Evolutionary conservation across 805 yeast genomes (phyloP), one percentile per base, ranked within the genome.

Genomic region (Torulaspora maleeae): DNA sequence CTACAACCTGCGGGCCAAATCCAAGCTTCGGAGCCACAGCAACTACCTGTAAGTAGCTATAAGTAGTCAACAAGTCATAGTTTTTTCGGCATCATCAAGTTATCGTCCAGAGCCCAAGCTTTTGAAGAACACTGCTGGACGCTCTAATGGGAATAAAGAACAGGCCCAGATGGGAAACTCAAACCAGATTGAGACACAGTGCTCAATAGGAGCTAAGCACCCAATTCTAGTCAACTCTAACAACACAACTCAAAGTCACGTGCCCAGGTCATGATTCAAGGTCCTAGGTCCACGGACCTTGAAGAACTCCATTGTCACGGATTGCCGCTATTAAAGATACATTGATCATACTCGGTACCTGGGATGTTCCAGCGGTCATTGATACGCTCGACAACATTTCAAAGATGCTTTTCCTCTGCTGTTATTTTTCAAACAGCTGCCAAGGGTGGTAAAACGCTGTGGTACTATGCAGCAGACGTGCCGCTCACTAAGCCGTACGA

Each of bases 401-500:
- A 29, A 22, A 22, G 38, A 28, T 41, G 39, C 28, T 35, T 35
- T 22, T 12, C 27, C n/a, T 16, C 37, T 13, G 34, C 36, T 12
- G 27, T 20, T 13, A 9, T 19, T 16, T 5, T 27, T 13, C 15
- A 27, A 10, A 11, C 32, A 12, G 27, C 25, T 12, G 22, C 17
- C 9, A 44, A 35, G 17, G 15, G 35, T 10, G 15, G 29, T 11
- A 32, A 40, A 11, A 36, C 36, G 12, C 38, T 43, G 50, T 89
- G 97, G 97, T 88, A 78, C 60, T 83, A 87, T 56, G 91, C 95
- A 2, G 81, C 88, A 0, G 96, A 87, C 59, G 64, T 80, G 5
- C 95, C 96, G 1, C 61, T 70, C 10, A 65, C 77, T 7, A 85
- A 84, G 64, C 95, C 95, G 1, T 69, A 61, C 17, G 77, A 81